Evolutionary conservation across 306 rosid genomes (phyloP).

Genomic region (Acacia acuminata): DNA sequence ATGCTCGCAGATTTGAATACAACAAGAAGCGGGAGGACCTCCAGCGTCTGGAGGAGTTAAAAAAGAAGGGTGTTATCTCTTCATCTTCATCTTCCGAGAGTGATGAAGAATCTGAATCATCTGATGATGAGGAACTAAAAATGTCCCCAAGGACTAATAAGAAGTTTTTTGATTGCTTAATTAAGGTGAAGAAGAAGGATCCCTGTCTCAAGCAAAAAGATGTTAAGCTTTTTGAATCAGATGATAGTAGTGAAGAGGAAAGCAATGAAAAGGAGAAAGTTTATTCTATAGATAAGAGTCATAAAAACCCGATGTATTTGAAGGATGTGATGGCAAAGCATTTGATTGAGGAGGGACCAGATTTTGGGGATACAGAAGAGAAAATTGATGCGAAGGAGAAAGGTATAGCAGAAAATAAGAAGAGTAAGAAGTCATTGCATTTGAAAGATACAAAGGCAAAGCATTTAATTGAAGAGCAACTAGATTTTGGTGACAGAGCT

Average conservation of each 20-base stretch:
- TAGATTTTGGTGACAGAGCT: conserved; percentile 33
- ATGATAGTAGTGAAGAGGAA: conserved; percentile 45
- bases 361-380: conserved; percentile 39
- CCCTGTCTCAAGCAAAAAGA: conserved; percentile 66
- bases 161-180: conserved; percentile 63
- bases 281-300: conserved; percentile 9
- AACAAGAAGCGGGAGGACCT: conserved; percentile 90
- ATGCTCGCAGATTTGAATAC: conserved; percentile 58
- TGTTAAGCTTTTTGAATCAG: conserved; percentile 54
- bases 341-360: conserved; percentile 57
- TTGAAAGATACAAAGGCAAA: conserved; percentile 59
- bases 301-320: conserved; percentile 47
- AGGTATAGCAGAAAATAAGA: conserved; percentile 16
- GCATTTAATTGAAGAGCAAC: conserved; percentile 52
- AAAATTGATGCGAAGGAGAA: conserved; percentile 26
- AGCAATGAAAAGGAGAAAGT: conserved; percentile 22
- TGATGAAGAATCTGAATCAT: conserved; percentile 46
- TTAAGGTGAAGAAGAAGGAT: conserved; percentile 74
- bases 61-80: conserved; percentile 68
- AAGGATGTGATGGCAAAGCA: conserved; percentile 62
- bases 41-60: conserved; percentile 72
- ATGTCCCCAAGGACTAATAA: conserved; percentile 37
- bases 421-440: conserved; percentile 41
- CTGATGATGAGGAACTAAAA: conserved; percentile 32
- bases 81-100: conserved; percentile 41